These are phyloP conservation scores for Austroboletus novae-zelandiae DNA, from an alignment of 1,284 basidiomycete genomes.

Conservation along the genomic window DNA sequence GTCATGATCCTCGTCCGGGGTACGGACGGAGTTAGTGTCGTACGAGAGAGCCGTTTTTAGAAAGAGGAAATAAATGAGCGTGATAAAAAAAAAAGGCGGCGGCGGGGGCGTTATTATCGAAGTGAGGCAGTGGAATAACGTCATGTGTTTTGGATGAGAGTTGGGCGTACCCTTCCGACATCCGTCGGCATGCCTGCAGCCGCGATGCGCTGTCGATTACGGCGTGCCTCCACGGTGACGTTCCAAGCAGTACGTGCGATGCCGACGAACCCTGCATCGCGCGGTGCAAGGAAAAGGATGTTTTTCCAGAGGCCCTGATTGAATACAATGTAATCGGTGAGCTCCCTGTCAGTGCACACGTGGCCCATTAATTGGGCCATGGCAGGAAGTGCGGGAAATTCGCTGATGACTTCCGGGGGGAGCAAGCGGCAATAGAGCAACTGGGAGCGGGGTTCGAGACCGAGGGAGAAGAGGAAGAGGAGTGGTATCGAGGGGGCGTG, in stretches of 20 bases:
- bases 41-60: conserved; percentile 21
- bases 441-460: conserved; percentile 32
- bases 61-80: conserved; percentile 19
- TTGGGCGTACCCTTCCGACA: conserved; percentile 5
- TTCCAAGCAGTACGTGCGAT: conserved; percentile 42
- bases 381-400: conserved; percentile 50
- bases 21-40: conserved; percentile 13
- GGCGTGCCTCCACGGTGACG: conserved; percentile 42
- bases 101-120: not conserved
- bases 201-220: conserved; percentile 24
- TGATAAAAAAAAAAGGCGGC: conserved; percentile 10
- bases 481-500: conserved; percentile 34
- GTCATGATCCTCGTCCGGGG: conserved; percentile 31
- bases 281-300: conserved; percentile 38
- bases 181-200: conserved; percentile 12
- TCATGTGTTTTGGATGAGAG: conserved; percentile 14
- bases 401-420: conserved; percentile 39
- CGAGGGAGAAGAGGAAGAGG: conserved; percentile 31
- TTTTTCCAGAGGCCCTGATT: conserved; percentile 48
- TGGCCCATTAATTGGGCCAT: conserved; percentile 48
- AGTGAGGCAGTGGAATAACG: conserved; percentile 10
- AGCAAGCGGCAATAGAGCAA: conserved; percentile 40
- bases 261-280: conserved; percentile 35
- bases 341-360: conserved; percentile 29
- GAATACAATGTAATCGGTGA: conserved; percentile 30